Evolutionary conservation across 225 moss, liverwort and hornwort species (phyloP), one percentile per base, ranked within the genome.

Genomic region (Marchantia polymorpha): DNA sequence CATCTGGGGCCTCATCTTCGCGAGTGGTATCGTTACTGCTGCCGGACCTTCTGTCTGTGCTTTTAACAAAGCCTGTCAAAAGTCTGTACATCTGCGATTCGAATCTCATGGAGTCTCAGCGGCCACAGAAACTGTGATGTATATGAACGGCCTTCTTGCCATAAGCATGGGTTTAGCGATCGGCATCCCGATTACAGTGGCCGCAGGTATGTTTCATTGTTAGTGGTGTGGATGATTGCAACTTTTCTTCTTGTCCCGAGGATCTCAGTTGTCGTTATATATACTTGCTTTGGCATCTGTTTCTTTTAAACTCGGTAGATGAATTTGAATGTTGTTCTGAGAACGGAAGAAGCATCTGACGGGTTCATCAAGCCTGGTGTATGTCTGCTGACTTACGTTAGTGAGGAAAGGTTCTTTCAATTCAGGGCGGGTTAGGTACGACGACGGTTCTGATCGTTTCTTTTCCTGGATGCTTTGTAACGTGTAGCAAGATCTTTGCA

Each of bases 1-100:
- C 9, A 71, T 94, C 19, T 96, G 94, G 96, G 84, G 91, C 75
- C 77, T 91, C 29, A 80, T 96, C 25, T 85, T 96, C 70, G 89
- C 91, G 27, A 73, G 82, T 75, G 96, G 96, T 64, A 75, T 96
- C 26, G 84, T 89, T 53, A 78, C 92, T 20, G 92, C 94, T n/a
- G 86, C 89, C 0, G 88, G 89, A 47, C 84, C 92, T 8, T 89
- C 96, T 49, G 80, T 82, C 48, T 91, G 90, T 71, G 82, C 87
- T 8, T 20, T 89, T 47, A 84, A 60, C 79, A 78, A 81, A 64
- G 85, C 85, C 15, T 87, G 89, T 79, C 83, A 89, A 17, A 81
- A 74, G 51, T 30, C 78, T 31, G 73, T 88, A 7, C 83, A 84
- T 50, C 39, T 84, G 49, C 87, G 83, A 0, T 78, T 87, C 48